These are phyloP conservation scores for Carex arenaria DNA, from an alignment of 202 grass and related monocot species.

Conservation along the genomic window DNA sequence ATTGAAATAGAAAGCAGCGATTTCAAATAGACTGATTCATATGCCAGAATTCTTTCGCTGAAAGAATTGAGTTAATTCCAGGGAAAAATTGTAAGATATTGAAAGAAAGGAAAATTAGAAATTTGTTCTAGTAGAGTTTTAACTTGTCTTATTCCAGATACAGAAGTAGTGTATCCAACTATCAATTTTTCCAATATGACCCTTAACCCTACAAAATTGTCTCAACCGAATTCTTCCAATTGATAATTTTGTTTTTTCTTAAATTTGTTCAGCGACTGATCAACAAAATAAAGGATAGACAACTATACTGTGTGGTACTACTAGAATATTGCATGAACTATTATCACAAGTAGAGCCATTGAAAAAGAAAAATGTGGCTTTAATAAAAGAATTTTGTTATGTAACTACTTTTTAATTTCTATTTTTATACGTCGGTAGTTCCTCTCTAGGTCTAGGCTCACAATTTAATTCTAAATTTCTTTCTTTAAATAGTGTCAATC, in stretches of 20 bases:
- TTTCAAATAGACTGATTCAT: neutral
- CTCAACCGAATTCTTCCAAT: neutral
- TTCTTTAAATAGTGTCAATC: too few relatives aligned
- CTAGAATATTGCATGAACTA: conserved; percentile 51
- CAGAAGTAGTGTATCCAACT: neutral
- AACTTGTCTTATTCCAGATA: neutral
- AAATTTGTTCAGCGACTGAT: conserved; percentile 50
- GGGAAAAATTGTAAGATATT: neutral
- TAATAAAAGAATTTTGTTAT: conserved; percentile 75
- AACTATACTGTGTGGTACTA: conserved; percentile 60
- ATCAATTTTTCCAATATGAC: neutral
- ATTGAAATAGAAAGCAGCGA: too few relatives aligned
- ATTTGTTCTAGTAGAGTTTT: neutral
- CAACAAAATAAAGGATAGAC: conserved; percentile 73
- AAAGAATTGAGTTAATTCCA: neutral
- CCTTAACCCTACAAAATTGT: neutral
- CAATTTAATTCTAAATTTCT: too few relatives aligned
- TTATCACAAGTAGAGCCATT: conserved; percentile 58
- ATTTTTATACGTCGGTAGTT: too few relatives aligned
- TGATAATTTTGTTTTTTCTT: neutral
- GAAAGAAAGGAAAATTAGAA: neutral
- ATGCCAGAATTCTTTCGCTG: neutral
- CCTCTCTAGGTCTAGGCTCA: too few relatives aligned
- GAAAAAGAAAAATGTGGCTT: conserved; percentile 48
- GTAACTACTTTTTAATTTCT: conserved; percentile 2